A percentile compares a stretch with the other conserved stretches of the same genome.
These are phyloP conservation scores for Agapanthus africanus DNA, from an alignment of 106 monocot genomes.

Conservation along the genomic window DNA sequence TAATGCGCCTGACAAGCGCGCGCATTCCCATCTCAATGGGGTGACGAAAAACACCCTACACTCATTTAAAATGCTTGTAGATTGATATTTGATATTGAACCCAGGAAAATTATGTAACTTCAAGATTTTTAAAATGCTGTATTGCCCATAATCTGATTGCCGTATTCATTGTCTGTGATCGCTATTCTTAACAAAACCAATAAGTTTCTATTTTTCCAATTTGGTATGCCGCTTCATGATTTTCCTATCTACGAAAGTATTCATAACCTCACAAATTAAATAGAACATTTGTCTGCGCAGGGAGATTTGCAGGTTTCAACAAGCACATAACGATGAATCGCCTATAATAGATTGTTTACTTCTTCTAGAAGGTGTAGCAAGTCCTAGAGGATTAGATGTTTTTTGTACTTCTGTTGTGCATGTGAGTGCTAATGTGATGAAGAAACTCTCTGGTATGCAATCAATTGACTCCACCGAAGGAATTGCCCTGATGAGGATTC, in stretches of 20 bases:
- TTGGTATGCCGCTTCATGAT: background rate
- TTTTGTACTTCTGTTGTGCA: conserved; percentile 34
- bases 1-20: too few species aligned
- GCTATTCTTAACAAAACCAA: background rate
- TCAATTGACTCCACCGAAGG: conserved; percentile 66
- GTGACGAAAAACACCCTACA: too few species aligned
- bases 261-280: background rate
- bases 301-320: conserved; percentile 56
- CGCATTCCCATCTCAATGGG: too few species aligned
- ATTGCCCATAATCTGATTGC: too few species aligned
- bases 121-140: too few species aligned
- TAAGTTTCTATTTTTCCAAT: background rate
- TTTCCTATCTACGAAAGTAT: too few species aligned
- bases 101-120: too few species aligned
- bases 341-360: conserved; percentile 43
- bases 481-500: conserved; percentile 68
- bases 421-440: conserved; percentile 69
- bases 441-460: conserved; percentile 78
- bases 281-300: conserved; percentile 15
- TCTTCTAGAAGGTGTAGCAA: conserved; percentile 43
- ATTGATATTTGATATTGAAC: too few species aligned
- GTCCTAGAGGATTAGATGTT: conserved; percentile 11
- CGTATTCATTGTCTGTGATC: too few species aligned
- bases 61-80: too few species aligned
- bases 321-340: conserved; percentile 15